Base-by-base conservation (phyloP, 768 basidiomycete genomes). In the Trametes cingulata region DNA sequence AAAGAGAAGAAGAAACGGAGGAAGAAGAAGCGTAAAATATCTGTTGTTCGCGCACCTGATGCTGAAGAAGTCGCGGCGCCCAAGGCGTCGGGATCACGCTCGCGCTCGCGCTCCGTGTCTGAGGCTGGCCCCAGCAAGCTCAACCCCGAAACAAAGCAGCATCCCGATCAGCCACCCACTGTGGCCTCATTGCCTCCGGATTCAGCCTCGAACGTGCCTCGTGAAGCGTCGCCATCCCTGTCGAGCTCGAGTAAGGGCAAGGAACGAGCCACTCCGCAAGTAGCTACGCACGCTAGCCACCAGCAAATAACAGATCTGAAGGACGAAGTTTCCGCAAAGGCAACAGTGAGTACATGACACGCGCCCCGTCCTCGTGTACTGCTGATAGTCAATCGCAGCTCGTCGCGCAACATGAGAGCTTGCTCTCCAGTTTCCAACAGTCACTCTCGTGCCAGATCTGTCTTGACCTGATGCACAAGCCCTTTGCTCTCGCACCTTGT, bases 371-470 rank as follows among this genome's bases (percentile, higher is more conserved):
- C 19, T 10, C 12, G 22, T 46, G 33, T 15, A 12, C 27, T 22
- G 19, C 55, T 57, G 19, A 33, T 36, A 0, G 1, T n/a, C 0
- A 8, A 8, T 19, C 25, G 12, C 52, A 65, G 62, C 63, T 58
- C 36, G 41, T 88, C 40, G 65, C 74, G 20, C 76, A 77, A 61
- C 85, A 91, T 63, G 78, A 85, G 73, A 65, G 74, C 9, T 74
- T 85, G 22, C 65, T 89, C n/a, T 69, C 70, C 3, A 76, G 83
- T 56, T 65, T 90, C 42, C 83, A 85, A 9, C 84, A 87, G 61
- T 80, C 86, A 0, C 71, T 90, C 24, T 88, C 84, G 13, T 93
- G 91, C 61, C 88, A 91, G 70, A 86, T 93, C 61, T 93, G 91
- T 68, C 76, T 91, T 25, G 89, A 91, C 65, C 75, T 89, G 22